phyloP scores from a whole-genome alignment of 2,329 filamentous ascomycete genomes.

The Aurifilum marmelostoma region DNA sequence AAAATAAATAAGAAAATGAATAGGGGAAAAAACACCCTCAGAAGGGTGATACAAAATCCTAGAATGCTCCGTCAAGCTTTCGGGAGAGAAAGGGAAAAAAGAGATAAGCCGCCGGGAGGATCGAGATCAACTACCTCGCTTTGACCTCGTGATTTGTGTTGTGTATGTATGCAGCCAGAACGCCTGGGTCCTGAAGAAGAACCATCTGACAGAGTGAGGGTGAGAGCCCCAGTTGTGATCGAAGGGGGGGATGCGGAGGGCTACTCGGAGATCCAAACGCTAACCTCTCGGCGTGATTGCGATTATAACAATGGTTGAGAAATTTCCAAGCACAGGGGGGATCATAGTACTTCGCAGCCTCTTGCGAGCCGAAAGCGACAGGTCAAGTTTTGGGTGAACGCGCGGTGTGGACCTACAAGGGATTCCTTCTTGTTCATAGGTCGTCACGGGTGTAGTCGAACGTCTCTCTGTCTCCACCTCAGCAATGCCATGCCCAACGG shows the following conservation, averaged over 20 bases:
- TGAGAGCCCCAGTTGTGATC: background rate
- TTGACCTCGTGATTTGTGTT: background rate
- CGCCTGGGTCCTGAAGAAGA: background rate
- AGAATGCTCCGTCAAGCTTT: background rate
- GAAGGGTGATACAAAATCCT: background rate
- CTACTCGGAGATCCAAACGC: background rate
- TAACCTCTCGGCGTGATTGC: background rate
- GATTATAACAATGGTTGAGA: background rate
- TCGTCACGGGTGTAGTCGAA: background rate
- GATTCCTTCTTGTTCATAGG: background rate
- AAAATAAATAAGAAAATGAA: too few species aligned
- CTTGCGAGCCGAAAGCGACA: background rate
- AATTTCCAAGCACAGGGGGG: too few species aligned
- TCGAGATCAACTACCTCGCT: background rate
- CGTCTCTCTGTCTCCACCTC: background rate
- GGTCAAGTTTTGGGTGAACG: background rate
- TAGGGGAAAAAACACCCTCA: too few species aligned
- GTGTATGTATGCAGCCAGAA: background rate
- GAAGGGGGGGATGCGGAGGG: background rate
- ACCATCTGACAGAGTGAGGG: background rate
- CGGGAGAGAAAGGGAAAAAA: too few species aligned
- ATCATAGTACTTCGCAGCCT: background rate
- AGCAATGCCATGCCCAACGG: background rate
- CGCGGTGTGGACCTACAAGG: background rate
- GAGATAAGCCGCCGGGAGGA: background rate